Base-by-base conservation (phyloP, 1,284 basidiomycete genomes). In the Melampsora occidentalis region DNA sequence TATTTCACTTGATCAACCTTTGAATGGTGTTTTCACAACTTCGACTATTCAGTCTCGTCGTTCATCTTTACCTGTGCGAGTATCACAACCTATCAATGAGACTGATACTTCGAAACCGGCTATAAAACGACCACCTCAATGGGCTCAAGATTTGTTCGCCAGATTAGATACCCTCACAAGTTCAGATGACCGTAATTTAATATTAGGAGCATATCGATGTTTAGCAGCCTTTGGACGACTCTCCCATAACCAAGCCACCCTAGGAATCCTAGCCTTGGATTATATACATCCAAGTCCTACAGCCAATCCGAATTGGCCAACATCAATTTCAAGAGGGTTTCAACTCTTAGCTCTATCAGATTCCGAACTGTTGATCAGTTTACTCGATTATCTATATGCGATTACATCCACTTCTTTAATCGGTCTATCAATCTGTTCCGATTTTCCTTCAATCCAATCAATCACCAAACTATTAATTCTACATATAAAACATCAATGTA, bases 361-460 rank as follows among this genome's bases (percentile, higher is more conserved):
- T 35, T 25, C 31, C n/a, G 72, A 75, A 16, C 31, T 75, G 10
- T n/a, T 68, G 5, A 59, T 75, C 51, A 33, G 31, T n/a, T 51
- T 75, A 35, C 53, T 75, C 2, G 72, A 75, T 61, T 75, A 75
- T 28, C 42, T 75, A 10, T 75, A 75, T 49, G 39, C 53, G 6
- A 66, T 75, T 25, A 73, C 71, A 7, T 68, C 39, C 1, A 28
- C 18, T 28, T 46, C 31, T 33, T 6, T 20, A 20, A 28, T 68
- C 51, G 35, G 12, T 28, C 31, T 67, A 18, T 18, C 64, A 12
- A 75, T 75, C 22, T 46, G 33, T 31, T 35, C 16, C 20, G 64
- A 59, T 6, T 65, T 65, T 28, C 65, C 18, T 16, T 31, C 64
- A 16, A 75, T 75, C 16, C 20, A 46, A 20, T n/a, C 65, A 0